Base-by-base conservation (phyloP, 73 alveolate genomes). In the Diophrys sp. region DNA sequence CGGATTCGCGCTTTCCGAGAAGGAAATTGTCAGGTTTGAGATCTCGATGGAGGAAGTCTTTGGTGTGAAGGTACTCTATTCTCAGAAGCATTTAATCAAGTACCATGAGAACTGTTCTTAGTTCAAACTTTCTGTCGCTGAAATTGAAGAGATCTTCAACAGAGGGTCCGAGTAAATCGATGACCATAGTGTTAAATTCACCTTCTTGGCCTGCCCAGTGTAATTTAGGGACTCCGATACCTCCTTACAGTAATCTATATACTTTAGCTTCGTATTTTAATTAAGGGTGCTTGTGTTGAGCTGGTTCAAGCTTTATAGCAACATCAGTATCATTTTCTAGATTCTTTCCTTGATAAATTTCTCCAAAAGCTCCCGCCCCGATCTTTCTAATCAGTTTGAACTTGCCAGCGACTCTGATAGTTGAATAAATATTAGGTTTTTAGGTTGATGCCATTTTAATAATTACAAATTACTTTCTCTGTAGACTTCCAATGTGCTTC, bases 1-100 rank as follows among this genome's bases (percentile, higher is more conserved):
- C 56, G n/a, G n/a, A n/a, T 80, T 71, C 23, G 89, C 93, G 71
- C 80, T 74, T 29, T 97, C 98, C 85, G 86, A 91, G 8, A 31
- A 94, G 56, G 80, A 94, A 94, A 74, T 94, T 94, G 75, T 92
- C 97, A 31, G 98, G 98, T 68, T 94, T 94, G 1, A 94, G 87
- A 77, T 94, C 98, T 78, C 98, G 79, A 55, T 94, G 98, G 5
- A 93, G 56, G 33, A 84, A 89, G 18, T 90, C 87, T 56, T 87
- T 84, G 25, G 92, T 70, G 72, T 94, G 98, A 29, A 94, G 30
- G 62, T 84, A 90, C 74, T 94, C 94, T 23, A 94, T 28, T 79
- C 98, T 71, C 29, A 82, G 95, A 24, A 94, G 30, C 96, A 94
- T 91, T 76, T 94, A 88, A 23, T 85, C 89, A 2, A 95, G 94